A percentile compares a stretch with the other conserved stretches of the same genome.
phyloP scores from a whole-genome alignment of 2,329 filamentous ascomycete species.

The Fusarium scirpi region DNA sequence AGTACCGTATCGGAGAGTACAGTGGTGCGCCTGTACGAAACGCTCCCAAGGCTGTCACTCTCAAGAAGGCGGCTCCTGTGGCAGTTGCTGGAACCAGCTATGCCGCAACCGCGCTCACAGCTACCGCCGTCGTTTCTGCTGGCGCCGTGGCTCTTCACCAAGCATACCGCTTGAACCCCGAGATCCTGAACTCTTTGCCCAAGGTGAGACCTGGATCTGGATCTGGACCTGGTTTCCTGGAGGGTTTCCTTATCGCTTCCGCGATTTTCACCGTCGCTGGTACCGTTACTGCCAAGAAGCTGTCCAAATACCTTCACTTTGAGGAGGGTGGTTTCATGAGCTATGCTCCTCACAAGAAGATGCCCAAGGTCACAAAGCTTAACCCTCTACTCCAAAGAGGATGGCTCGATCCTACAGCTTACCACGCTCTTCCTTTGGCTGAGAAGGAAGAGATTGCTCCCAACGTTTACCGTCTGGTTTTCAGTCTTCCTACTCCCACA shows the following conservation, averaged over 20 bases:
- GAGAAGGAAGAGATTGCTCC: constrained; percentile 56
- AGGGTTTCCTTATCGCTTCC: constrained; percentile 32
- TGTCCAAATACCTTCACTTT: constrained; percentile 50
- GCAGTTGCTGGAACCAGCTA: background rate
- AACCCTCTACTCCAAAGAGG: constrained; percentile 50
- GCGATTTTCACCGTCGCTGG: constrained; percentile 46
- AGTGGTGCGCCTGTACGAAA: constrained; percentile 45
- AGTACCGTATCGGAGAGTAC: constrained; percentile 54
- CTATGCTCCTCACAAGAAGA: constrained; percentile 51
- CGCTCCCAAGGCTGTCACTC: constrained; percentile 26
- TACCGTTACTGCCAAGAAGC: constrained; percentile 47
- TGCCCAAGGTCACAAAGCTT: constrained; percentile 52
- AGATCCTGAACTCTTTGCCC: constrained; percentile 12
- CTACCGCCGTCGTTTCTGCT: constrained; percentile 23
- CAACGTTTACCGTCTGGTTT: constrained; percentile 60
- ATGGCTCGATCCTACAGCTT: constrained; percentile 63
- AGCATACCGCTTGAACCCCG: constrained; percentile 26
- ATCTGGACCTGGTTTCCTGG: constrained; percentile 26
- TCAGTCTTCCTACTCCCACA: constrained; percentile 58
- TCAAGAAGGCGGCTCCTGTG: constrained; percentile 36
- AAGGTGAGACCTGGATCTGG: constrained; percentile 15
- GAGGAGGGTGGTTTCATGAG: constrained; percentile 43
- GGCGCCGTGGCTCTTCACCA: constrained; percentile 28
- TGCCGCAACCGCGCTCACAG: constrained; percentile 10
- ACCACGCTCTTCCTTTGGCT: constrained; percentile 59